Evolutionary conservation across 2,329 filamentous ascomycete genomes (phyloP), one percentile per base, ranked within the genome.

Genomic region (Neofusicoccum cordaticola): DNA sequence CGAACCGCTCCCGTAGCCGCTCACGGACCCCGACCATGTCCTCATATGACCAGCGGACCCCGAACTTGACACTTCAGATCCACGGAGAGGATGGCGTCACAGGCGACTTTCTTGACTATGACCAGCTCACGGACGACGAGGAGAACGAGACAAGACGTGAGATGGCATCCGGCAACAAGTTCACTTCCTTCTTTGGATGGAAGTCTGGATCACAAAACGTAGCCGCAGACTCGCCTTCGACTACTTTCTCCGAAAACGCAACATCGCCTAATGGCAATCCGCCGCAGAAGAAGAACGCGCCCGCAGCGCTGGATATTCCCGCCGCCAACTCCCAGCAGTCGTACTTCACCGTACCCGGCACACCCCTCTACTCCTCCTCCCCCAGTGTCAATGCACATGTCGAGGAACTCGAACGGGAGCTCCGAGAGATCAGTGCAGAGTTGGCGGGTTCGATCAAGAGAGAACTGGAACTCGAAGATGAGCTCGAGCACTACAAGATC

Each of bases 381-480:
- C 80, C 72, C 63, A 78, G 72, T 70, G 80, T 73, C 72, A 83
- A 77, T 70, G 80, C 83, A 69, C 83, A 93, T 76, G 85, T 96
- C 72, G 88, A 92, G 75, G 92, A 96, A 75, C 89, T 99, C 82
- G 95, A 99, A 82, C 90, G 93, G 75, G 95, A 99, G 82, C 79
- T 99, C 69, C 92, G 92, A 71, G 91, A 94, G 77, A 94, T 99
- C 79, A 96, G 92, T 81, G 86, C 89, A 66, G 95, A 99, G 83
- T 83, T 99, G 75, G 95, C 95, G 39, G 86, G 88, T 69, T 98
- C 95, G 34, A 98, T 99, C 73, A 88, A 91, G 71, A 88, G 95
- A 67, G 95, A 99, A 81, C 94, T 99, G 86, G 95, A 99, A 71
- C 80, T 99, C 37, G 95, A 99, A 77, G 95, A 99, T 76, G 84